Percentiles rank a stretch among this genome's conserved stretches.
Evolutionary conservation across 164 flowering plant species (phyloP).

Genomic region (Piper longum): DNA sequence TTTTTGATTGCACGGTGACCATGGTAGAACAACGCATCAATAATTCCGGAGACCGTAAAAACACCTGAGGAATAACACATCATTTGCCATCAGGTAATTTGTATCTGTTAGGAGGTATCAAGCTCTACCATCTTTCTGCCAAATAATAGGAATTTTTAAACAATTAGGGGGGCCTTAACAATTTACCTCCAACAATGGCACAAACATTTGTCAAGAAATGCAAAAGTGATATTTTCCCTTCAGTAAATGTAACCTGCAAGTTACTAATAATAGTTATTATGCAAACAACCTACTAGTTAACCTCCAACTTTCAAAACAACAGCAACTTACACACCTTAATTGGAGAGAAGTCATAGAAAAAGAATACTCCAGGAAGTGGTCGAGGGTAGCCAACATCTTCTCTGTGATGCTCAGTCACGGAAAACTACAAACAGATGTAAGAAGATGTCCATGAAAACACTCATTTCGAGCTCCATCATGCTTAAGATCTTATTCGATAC

Average conservation of each 20-base stretch:
- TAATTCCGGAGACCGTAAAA: constrained; percentile 56
- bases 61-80: constrained; percentile 27
- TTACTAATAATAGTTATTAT: no score
- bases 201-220: constrained; percentile 59
- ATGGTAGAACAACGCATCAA: constrained; percentile 57
- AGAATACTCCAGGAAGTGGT: constrained; percentile 55
- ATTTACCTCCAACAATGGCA: constrained; percentile 65
- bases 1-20: constrained; percentile 53
- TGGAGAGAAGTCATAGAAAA: constrained; percentile 66
- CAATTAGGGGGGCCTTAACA: not conserved
- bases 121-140: no score
- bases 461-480: not conserved
- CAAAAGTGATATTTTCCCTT: constrained; percentile 36
- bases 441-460: not conserved
- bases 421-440: constrained; percentile 33
- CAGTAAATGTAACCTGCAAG: constrained; percentile 46
- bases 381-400: constrained; percentile 24
- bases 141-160: not conserved
- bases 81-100: no score
- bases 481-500: not conserved
- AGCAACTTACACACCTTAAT: constrained; percentile 39
- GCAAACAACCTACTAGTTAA: no score
- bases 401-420: constrained; percentile 70
- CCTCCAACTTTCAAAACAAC: no score
- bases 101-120: no score